Evolutionary conservation across 306 rosid genomes (phyloP).

Genomic region (Ziziphus jujuba): DNA sequence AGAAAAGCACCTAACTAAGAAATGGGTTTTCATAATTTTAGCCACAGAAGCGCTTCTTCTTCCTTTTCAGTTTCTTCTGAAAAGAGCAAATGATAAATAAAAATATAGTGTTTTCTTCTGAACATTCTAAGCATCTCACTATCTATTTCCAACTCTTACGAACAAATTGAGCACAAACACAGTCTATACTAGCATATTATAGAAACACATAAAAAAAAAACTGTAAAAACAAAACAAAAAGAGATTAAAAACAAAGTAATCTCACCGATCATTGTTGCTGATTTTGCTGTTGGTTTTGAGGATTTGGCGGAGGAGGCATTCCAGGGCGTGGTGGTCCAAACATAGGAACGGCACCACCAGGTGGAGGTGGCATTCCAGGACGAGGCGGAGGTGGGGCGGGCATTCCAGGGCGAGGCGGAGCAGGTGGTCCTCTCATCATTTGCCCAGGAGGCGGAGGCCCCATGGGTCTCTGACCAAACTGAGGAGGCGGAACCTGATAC

Average conservation of each 20-base stretch:
- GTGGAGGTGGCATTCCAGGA: conserved; percentile 97
- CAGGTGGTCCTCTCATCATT: conserved; percentile 94
- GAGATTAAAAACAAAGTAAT: neutral
- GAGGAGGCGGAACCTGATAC: conserved; percentile 54
- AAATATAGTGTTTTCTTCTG: too few relatives aligned
- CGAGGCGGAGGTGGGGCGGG: conserved; percentile 66
- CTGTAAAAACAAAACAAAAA: neutral
- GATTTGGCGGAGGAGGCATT: conserved; percentile 83
- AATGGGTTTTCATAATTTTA: too few relatives aligned
- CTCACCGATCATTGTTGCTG: conserved; percentile 46
- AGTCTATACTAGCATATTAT: too few relatives aligned
- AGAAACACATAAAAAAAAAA: too few relatives aligned
- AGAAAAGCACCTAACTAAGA: too few relatives aligned
- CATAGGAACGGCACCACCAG: conserved; percentile 72
- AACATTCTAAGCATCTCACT: too few relatives aligned
- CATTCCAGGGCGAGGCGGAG: conserved; percentile 86
- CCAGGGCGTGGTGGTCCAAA: conserved; percentile 87
- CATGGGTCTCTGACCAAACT: conserved; percentile 94
- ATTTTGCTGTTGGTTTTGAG: conserved; percentile 64
- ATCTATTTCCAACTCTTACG: too few relatives aligned
- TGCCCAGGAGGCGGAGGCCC: conserved; percentile 97
- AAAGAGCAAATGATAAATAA: too few relatives aligned
- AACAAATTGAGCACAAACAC: too few relatives aligned
- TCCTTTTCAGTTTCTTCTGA: too few relatives aligned
- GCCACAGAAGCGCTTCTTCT: too few relatives aligned